Conservation (phyloP, 2,329 filamentous ascomycete genomes). For the Sordariomycetes sp. region DNA sequence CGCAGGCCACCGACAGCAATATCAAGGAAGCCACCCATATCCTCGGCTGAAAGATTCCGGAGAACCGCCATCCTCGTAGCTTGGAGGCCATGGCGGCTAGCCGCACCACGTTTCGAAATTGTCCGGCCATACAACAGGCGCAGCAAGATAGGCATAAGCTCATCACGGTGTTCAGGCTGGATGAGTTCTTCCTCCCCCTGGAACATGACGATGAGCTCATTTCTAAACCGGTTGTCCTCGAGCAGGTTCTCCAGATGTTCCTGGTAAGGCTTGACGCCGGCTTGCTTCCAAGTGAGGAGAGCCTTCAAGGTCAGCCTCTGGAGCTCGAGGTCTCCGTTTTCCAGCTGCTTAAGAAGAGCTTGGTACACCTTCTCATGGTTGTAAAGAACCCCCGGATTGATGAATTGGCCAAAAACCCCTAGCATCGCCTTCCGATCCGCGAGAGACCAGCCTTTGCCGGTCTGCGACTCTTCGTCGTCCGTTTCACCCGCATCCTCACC, state of each 20-base stretch:
- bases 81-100: conserved; percentile 68
- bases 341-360: conserved; percentile 60
- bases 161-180: conserved; percentile 55
- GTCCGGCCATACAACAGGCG: conserved; percentile 81
- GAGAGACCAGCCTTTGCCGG: conserved; percentile 50
- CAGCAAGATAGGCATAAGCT: conserved; percentile 75
- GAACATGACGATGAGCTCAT: conserved; percentile 83
- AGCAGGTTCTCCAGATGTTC: conserved; percentile 78
- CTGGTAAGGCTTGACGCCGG: conserved; percentile 62
- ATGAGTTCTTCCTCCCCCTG: conserved; percentile 57
- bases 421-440: conserved; percentile 78
- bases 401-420: conserved; percentile 68
- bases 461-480: conserved; percentile 29
- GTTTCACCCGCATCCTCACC: conserved; percentile 21
- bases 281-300: conserved; percentile 79
- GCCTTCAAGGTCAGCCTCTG: conserved; percentile 77
- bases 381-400: conserved; percentile 75
- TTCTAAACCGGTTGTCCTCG: conserved; percentile 83
- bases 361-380: conserved; percentile 63
- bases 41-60: conserved; percentile 59
- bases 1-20: conserved; percentile 66
- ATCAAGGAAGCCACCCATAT: conserved; percentile 69
- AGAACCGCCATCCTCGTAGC: conserved; percentile 71
- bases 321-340: conserved; percentile 81
- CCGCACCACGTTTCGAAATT: conserved; percentile 66